Conservation (phyloP, 768 basidiomycete genomes). For the Lepiota brunneoincarnata region DNA sequence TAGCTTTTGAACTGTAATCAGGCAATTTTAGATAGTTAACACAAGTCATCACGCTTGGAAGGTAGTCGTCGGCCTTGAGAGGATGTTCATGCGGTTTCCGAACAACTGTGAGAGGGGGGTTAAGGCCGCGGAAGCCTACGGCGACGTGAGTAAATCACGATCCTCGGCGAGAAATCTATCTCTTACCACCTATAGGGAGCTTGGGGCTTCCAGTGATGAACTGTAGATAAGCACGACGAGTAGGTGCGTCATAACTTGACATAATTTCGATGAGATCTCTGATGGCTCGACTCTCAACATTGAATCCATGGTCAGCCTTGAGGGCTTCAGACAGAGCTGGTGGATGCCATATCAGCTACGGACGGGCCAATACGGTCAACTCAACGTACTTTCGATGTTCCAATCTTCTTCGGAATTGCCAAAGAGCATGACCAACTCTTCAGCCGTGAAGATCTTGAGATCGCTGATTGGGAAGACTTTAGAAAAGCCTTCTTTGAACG, state of each 20-base stretch:
- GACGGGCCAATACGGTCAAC: background rate
- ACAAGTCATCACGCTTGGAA: slow-evolving; percentile 99
- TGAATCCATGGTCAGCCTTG: slow-evolving; percentile 98
- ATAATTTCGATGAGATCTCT: slow-evolving; percentile 85
- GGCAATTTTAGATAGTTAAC: slow-evolving; percentile 96
- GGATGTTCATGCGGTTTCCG: slow-evolving; percentile 95
- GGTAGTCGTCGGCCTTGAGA: slow-evolving; percentile 87
- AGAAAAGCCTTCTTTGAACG: slow-evolving; percentile 93
- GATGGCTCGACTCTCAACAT: slow-evolving; percentile 90
- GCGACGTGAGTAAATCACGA: background rate
- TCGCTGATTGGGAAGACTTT: slow-evolving; percentile 95
- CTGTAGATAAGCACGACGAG: slow-evolving; percentile 87
- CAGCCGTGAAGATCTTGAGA: slow-evolving; percentile 87
- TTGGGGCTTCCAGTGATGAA: slow-evolving; percentile 98
- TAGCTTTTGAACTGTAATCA: slow-evolving; percentile 85
- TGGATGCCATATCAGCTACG: slow-evolving; percentile 3
- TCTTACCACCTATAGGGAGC: slow-evolving; percentile 89
- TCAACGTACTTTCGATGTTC: slow-evolving; percentile 78
- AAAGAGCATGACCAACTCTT: slow-evolving; percentile 94
- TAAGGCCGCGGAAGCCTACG: slow-evolving; percentile 89
- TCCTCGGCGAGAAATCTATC: background rate
- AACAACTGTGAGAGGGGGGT: slow-evolving; percentile 93
- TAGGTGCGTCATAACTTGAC: slow-evolving; percentile 69
- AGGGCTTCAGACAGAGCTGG: slow-evolving; percentile 83
- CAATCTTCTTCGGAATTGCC: slow-evolving; percentile 99